Percentiles rank a stretch among this genome's conserved stretches.
Evolutionary conservation across 768 basidiomycete species (phyloP).

Genomic region (Mycena capillaripes): DNA sequence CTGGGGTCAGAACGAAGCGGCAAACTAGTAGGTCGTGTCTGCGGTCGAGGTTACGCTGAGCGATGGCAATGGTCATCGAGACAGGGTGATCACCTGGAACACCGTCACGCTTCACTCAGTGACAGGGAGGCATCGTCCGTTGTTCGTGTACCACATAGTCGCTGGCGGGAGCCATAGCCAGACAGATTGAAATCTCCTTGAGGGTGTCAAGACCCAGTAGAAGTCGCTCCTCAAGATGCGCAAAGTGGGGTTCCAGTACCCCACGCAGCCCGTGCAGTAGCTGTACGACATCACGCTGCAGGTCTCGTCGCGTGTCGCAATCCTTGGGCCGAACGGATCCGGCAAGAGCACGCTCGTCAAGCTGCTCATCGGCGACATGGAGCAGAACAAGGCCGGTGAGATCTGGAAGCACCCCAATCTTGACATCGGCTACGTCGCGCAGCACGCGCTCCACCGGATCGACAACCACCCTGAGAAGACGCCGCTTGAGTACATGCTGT

Average conservation of each 20-base stretch:
- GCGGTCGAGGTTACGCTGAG: too few species aligned
- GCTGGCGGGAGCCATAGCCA: too few species aligned
- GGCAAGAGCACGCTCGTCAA: constrained; percentile 98
- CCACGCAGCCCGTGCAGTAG: constrained; percentile 87
- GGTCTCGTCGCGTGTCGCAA: constrained; percentile 98
- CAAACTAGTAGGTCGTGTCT: too few species aligned
- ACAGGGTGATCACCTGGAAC: too few species aligned
- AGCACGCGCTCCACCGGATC: constrained; percentile 99
- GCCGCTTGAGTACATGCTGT: constrained; percentile 98
- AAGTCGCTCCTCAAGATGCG: constrained; percentile 98
- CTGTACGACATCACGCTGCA: constrained; percentile 96
- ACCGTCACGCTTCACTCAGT: too few species aligned
- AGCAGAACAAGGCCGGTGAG: constrained; percentile 96
- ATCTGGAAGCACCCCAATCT: constrained; percentile 99
- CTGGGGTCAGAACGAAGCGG: too few species aligned
- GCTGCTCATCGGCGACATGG: constrained; percentile 96
- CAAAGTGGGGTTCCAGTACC: constrained; percentile 98
- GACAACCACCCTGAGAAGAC: constrained; percentile 99
- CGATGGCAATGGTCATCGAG: too few species aligned
- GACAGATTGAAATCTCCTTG: too few species aligned
- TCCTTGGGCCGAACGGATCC: constrained; percentile 99
- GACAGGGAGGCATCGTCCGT: too few species aligned
- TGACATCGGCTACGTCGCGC: constrained; percentile 99
- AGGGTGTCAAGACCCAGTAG: constrained; percentile 99
- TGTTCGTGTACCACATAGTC: too few species aligned